phyloP scores from a whole-genome alignment of 2,329 filamentous ascomycete species.

The Fusarium heterosporum region DNA sequence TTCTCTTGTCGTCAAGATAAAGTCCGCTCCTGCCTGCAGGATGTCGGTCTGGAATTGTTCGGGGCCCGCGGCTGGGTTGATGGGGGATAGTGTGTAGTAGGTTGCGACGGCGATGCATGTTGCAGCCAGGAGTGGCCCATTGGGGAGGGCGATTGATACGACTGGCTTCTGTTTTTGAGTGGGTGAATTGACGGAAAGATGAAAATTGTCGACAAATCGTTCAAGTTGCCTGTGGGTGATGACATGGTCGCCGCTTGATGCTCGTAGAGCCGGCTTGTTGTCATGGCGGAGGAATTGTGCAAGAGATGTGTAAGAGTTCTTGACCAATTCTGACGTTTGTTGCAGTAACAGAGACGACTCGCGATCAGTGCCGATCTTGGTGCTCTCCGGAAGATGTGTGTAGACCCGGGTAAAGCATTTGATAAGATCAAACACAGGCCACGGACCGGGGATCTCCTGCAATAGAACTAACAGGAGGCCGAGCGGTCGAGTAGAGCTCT shows the following conservation, averaged over 20 bases:
- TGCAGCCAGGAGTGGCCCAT: slow-evolving; percentile 5
- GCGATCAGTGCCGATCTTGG: not conserved
- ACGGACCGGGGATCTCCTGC: not conserved
- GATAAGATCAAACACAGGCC: slow-evolving; percentile 12
- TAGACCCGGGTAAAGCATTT: slow-evolving; percentile 9
- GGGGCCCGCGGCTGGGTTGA: slow-evolving; percentile 12
- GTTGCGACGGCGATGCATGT: slow-evolving; percentile 16
- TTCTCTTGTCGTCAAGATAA: slow-evolving; percentile 8
- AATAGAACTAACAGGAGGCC: not conserved
- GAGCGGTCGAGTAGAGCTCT: not conserved
- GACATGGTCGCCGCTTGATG: not conserved
- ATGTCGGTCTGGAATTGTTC: slow-evolving; percentile 22
- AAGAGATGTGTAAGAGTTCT: slow-evolving; percentile 7
- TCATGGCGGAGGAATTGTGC: not conserved
- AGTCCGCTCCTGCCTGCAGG: slow-evolving; percentile 1
- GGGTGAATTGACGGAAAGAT: rapidly evolving
- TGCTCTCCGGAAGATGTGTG: not conserved
- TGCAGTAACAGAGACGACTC: not conserved
- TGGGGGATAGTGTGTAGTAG: slow-evolving; percentile 15
- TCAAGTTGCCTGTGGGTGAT: slow-evolving; percentile 2
- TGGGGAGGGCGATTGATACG: not conserved
- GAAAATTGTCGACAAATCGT: not conserved
- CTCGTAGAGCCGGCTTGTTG: slow-evolving; percentile 3
- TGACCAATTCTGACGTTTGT: not conserved
- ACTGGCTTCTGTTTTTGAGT: not conserved